Evolutionary conservation across 2,329 filamentous ascomycete genomes (phyloP).

Genomic region (Mycogone perniciosa): DNA sequence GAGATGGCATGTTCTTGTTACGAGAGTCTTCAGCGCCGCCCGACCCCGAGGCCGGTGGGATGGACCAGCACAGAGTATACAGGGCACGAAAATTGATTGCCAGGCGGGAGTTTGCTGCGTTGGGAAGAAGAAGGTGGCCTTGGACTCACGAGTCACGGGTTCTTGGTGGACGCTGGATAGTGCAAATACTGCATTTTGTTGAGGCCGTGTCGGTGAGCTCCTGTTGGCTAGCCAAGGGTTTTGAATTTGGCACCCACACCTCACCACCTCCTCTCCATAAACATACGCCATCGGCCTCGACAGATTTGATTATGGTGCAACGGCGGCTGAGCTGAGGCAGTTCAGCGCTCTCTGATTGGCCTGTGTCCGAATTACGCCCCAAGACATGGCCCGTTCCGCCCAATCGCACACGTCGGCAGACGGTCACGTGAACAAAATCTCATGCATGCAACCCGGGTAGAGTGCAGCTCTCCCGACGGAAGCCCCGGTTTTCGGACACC

Average conservation of each 20-base stretch:
- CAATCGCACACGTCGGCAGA: conserved; percentile 30
- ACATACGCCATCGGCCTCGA: neutral
- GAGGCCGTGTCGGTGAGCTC: conserved; percentile 2
- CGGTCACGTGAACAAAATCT: conserved; percentile 29
- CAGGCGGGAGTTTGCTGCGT: neutral
- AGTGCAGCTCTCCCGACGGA: conserved; percentile 27
- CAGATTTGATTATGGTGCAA: neutral
- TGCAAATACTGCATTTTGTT: neutral
- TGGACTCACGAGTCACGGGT: no score
- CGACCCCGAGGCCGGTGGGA: no score
- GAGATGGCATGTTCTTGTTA: neutral
- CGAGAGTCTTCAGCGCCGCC: no score
- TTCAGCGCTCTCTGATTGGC: conserved; percentile 18
- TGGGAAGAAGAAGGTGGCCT: no score
- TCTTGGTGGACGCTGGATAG: neutral
- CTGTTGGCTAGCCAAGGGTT: conserved; percentile 3
- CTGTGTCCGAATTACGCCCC: conserved; percentile 9
- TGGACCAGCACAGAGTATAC: no score
- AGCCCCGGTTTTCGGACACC: conserved; percentile 23
- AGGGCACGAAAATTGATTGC: neutral
- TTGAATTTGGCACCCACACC: neutral
- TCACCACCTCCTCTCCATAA: neutral
- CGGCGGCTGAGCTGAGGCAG: conserved; percentile 1
- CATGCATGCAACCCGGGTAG: conserved; percentile 29
- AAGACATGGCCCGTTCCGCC: conserved; percentile 32